Evolutionary conservation across 1,284 basidiomycete genomes (phyloP), one percentile per base, ranked within the genome.

Genomic region (Pterulicium gracile): DNA sequence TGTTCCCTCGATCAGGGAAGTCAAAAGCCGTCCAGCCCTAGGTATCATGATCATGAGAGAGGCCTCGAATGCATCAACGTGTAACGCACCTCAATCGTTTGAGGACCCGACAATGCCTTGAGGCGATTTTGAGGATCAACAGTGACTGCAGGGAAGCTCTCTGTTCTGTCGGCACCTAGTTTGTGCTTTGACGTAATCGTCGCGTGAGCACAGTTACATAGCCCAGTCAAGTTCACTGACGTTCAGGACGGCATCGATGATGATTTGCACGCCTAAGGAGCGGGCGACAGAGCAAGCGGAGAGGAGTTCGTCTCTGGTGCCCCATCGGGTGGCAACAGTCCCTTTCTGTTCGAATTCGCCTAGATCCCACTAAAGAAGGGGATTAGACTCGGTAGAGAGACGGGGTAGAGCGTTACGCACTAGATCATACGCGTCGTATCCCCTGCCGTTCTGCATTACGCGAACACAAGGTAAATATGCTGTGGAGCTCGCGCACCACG

Each of bases 341-440:
- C 85, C 87, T 61, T 91, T 94, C 61, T 89, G 86, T 45, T 90
- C 66, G 54, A 96, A 97, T 67, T 97, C 93, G 42, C 94, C 94
- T 7, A 97, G 66, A 59, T 93, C 90, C 86, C 87, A 92, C 76
- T 90, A 49, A 7, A 18, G 43, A 24, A 42, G 20, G n/a, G 46
- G 19, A 49, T 3, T 40, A 23, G 21, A 14, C 20, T 35, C 4
- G 4, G 22, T 34, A 19, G 41, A 32, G 32, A 32, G 12, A 10
- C 39, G 21, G 41, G 19, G 36, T 17, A 48, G 19, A 42, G n/a
- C 2, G 19, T 5, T 17, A 56, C 66, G 47, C 61, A 86, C 83
- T 61, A 88, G 57, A 56, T 89, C 86, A 59, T 88, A 88, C 1
- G 82, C 85, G 58, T 88, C 85, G 54, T 88, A 89, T 24, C 85